phyloP scores from a whole-genome alignment of 305 asterid genomes.

The Rubia tinctorum region DNA sequence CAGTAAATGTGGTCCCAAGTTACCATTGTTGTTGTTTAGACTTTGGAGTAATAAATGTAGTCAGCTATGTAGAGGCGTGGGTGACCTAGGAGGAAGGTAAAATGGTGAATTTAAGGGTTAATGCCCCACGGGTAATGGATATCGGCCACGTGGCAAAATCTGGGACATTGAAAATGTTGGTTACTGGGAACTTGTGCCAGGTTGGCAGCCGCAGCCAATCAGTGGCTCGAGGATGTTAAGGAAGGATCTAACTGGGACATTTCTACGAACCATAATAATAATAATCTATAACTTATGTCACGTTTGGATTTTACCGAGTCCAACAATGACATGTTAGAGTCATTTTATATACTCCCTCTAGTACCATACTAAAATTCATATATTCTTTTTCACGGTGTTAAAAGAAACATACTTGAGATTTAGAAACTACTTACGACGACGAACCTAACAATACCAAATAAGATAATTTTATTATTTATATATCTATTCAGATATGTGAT shows the following conservation, averaged over 20 bases:
- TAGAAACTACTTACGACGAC: too few species aligned
- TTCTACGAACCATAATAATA: too few species aligned
- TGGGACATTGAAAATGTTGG: constrained; percentile 27
- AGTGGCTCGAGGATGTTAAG: constrained; percentile 79
- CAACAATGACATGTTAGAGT: constrained; percentile 25
- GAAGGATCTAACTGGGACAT: constrained; percentile 40
- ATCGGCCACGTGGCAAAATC: constrained; percentile 17
- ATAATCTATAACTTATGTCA: constrained; percentile 25
- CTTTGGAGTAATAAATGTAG: background rate
- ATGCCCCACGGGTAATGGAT: constrained; percentile 30
- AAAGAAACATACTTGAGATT: too few species aligned
- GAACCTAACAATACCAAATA: too few species aligned
- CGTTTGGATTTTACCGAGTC: constrained; percentile 33
- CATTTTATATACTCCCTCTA: too few species aligned
- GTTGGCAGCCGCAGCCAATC: constrained; percentile 60
- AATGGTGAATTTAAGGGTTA: constrained; percentile 28
- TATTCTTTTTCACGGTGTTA: too few species aligned
- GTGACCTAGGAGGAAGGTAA: constrained; percentile 28
- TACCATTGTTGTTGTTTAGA: constrained; percentile 9
- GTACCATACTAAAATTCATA: too few species aligned
- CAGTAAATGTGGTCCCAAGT: background rate
- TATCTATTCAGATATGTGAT: too few species aligned
- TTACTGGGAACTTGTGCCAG: constrained; percentile 52
- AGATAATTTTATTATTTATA: too few species aligned
- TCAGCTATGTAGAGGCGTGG: background rate